Evolutionary conservation across 805 yeast genomes (phyloP).

Genomic region (Schwanniomyces vanrijiae): DNA sequence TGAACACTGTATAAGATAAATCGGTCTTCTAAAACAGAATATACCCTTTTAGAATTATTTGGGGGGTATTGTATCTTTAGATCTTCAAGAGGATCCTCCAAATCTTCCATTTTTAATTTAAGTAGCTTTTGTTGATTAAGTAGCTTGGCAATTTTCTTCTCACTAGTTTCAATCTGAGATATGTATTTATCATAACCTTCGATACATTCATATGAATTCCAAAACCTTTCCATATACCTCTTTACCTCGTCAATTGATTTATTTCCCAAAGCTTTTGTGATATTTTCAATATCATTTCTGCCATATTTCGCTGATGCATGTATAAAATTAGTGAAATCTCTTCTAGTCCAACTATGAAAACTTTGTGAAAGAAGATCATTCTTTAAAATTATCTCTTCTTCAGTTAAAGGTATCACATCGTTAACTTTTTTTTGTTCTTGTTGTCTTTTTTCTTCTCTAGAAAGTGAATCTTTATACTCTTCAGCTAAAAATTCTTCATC

Average conservation of each 20-base stretch:
- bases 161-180: conserved; percentile 71
- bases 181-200: conserved; percentile 73
- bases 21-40: conserved; percentile 69
- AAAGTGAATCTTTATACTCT: conserved; percentile 39
- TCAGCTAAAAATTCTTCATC: conserved; percentile 51
- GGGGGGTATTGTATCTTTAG: conserved; percentile 73
- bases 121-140: conserved; percentile 56
- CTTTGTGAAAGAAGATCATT: conserved; percentile 54
- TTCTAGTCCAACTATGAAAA: conserved; percentile 67
- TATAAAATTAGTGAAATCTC: conserved; percentile 72
- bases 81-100: conserved; percentile 61
- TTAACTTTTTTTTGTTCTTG: conserved; percentile 58
- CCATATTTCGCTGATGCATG: conserved; percentile 72
- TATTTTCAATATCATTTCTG: conserved; percentile 46
- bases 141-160: conserved; percentile 59
- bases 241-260: conserved; percentile 61
- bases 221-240: conserved; percentile 58
- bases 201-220: conserved; percentile 59
- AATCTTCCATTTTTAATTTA: conserved; percentile 50
- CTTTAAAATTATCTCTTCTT: conserved; percentile 58
- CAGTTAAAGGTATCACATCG: conserved; percentile 56
- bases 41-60: conserved; percentile 75
- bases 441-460: conserved; percentile 36
- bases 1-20: conserved; percentile 61
- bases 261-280: conserved; percentile 55